phyloP scores from a whole-genome alignment of 345 rosid genomes.

The Eucalyptus erythrocorys region DNA sequence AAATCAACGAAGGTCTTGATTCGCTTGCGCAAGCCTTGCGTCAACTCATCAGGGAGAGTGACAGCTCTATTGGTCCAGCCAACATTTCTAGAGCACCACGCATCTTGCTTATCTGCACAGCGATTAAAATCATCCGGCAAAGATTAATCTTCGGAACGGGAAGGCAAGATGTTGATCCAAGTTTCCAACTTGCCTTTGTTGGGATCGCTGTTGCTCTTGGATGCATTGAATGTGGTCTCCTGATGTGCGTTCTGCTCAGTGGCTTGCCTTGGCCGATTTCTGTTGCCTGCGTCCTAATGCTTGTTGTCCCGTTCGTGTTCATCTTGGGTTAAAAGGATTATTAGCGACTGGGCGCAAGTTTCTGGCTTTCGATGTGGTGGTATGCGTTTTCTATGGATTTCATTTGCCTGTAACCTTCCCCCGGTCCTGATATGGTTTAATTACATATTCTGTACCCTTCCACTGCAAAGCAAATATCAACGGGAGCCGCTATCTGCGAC shows the following conservation, averaged over 20 bases:
- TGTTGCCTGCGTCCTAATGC: too few relatives aligned
- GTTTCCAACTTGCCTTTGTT: too few relatives aligned
- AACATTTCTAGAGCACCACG: accelerated
- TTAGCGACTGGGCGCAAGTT: background rate
- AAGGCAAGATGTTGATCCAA: too few relatives aligned
- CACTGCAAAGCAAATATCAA: too few relatives aligned
- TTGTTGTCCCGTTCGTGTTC: too few relatives aligned
- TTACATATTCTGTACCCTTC: too few relatives aligned
- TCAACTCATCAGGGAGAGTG: background rate
- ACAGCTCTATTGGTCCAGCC: accelerated
- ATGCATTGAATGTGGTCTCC: too few relatives aligned
- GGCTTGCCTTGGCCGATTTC: too few relatives aligned
- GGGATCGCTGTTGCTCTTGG: too few relatives aligned
- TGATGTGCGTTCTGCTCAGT: too few relatives aligned
- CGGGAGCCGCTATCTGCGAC: too few relatives aligned
- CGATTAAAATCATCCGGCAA: background rate
- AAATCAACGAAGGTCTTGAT: background rate
- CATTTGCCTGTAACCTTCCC: background rate
- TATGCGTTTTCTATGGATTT: background rate
- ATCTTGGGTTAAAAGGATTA: too few relatives aligned
- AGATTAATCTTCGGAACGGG: accelerated
- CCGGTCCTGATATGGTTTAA: background rate
- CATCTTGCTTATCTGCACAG: accelerated
- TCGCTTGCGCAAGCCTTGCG: background rate
- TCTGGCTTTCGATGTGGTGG: background rate